Evolutionary conservation across 768 basidiomycete species (phyloP).

Genomic region (Pisolithus albus): DNA sequence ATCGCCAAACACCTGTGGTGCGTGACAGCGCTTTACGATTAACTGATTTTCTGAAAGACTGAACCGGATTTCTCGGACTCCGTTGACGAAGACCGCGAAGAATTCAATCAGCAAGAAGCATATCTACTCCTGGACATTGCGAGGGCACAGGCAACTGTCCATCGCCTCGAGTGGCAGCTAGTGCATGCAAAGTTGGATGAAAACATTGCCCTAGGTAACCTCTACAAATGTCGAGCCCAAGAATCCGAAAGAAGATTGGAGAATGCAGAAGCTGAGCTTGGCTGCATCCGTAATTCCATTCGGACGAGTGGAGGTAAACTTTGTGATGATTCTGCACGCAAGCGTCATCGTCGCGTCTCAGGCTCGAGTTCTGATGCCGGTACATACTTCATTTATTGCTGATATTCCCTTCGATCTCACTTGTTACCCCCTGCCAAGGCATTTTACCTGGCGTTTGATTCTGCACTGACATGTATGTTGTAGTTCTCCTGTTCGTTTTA

Average conservation of each 20-base stretch:
- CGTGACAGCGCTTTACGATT: too few relatives aligned
- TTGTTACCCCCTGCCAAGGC: too few relatives aligned
- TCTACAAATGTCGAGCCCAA: neutral
- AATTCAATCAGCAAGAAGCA: neutral
- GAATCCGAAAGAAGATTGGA: neutral
- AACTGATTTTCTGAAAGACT: too few relatives aligned
- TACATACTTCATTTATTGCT: neutral
- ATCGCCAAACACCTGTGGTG: too few relatives aligned
- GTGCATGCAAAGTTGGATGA: neutral
- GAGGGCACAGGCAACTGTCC: neutral
- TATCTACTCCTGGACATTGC: neutral
- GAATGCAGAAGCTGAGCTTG: neutral
- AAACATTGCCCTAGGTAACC: neutral
- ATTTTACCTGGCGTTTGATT: too few relatives aligned
- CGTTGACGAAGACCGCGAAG: slow-evolving; percentile 10
- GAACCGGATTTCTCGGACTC: slow-evolving; percentile 10
- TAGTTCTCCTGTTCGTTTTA: too few relatives aligned
- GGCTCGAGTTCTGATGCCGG: neutral
- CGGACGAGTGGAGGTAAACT: neutral
- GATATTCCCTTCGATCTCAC: too few relatives aligned
- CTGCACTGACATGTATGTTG: too few relatives aligned
- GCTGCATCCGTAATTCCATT: neutral
- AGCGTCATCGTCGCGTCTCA: neutral
- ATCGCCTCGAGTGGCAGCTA: neutral
- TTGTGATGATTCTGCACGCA: neutral